Evolutionary conservation across 306 rosid genomes (phyloP).

Genomic region (Citrullus colocynthis): DNA sequence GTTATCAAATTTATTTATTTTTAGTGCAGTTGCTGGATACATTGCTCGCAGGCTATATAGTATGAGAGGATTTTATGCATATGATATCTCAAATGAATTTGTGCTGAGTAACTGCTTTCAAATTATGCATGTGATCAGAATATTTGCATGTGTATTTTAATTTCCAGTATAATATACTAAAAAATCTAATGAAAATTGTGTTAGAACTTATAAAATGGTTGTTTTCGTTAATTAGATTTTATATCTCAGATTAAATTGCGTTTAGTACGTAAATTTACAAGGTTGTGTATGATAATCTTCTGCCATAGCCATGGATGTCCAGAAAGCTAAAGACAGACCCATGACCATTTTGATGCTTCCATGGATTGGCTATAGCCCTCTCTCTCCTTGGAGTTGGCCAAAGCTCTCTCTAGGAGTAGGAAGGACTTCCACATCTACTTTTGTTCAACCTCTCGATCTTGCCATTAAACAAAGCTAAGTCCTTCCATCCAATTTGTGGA

Average conservation of each 20-base stretch:
- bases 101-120: neutral
- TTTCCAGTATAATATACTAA: too few relatives aligned
- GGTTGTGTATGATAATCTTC: too few relatives aligned
- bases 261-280: too few relatives aligned
- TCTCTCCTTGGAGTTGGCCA: neutral
- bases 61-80: neutral
- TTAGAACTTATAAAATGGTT: too few relatives aligned
- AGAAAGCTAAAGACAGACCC: neutral
- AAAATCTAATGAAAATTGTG: too few relatives aligned
- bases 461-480: slow-evolving; percentile 1
- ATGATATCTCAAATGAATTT: neutral
- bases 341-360: neutral
- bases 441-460: neutral
- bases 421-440: neutral
- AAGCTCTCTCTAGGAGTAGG: neutral
- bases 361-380: neutral
- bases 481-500: neutral
- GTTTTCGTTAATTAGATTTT: too few relatives aligned
- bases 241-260: too few relatives aligned
- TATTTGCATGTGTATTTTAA: neutral
- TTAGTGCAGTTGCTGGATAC: neutral
- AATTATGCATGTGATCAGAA: neutral
- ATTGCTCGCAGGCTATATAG: neutral
- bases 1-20: neutral
- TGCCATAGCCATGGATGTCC: neutral